Conservation (phyloP, 805 yeast species). For the Cyberlindnera nakhonratchasimensis region DNA sequence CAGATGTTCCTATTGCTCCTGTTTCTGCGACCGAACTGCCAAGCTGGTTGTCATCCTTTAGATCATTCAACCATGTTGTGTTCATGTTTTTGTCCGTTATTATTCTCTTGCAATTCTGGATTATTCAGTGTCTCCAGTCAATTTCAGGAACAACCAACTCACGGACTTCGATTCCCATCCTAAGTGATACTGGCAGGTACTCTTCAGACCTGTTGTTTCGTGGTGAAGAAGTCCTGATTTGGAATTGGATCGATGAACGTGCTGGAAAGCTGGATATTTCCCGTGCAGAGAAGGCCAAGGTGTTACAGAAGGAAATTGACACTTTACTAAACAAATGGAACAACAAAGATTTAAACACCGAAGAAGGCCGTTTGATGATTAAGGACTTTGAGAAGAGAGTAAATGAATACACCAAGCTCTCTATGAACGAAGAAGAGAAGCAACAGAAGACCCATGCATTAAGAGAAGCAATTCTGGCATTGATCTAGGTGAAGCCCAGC, state of each 20-base stretch:
- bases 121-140: conserved; percentile 7
- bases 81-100: conserved; percentile 13
- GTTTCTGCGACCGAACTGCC: neutral
- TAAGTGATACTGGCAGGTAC: conserved; percentile 4
- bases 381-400: conserved; percentile 18
- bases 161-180: neutral
- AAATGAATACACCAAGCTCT: conserved; percentile 18
- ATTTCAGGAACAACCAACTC: conserved; percentile 3
- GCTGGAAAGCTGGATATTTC: conserved; percentile 14
- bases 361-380: conserved; percentile 16
- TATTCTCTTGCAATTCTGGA: conserved; percentile 16
- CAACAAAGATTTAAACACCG: conserved; percentile 16
- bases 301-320: conserved; percentile 22
- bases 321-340: conserved; percentile 23
- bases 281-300: conserved; percentile 5
- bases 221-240: conserved; percentile 25
- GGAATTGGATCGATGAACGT: conserved; percentile 32
- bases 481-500: conserved; percentile 3
- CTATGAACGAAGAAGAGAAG: conserved; percentile 7
- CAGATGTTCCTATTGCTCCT: neutral
- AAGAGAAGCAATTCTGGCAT: conserved; percentile 19
- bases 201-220: conserved; percentile 16
- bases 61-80: conserved; percentile 16
- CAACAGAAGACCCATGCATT: conserved; percentile 15
- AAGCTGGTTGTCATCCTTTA: neutral